Base-by-base conservation (phyloP, 1,284 basidiomycete species). In the Sparassis latifolia region DNA sequence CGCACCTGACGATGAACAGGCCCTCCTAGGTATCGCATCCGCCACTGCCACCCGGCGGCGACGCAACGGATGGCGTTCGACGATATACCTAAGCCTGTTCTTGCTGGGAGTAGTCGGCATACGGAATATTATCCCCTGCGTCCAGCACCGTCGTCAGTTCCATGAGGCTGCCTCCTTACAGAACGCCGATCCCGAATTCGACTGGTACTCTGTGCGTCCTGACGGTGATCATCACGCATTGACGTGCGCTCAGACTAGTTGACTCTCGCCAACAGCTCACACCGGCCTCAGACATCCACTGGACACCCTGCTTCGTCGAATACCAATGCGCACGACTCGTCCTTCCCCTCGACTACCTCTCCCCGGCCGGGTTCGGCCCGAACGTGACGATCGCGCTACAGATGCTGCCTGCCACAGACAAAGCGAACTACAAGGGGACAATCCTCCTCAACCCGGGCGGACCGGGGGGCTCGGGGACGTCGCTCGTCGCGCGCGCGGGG, bases 381-480 rank as follows among this genome's bases (percentile, higher is more conserved):
- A 60, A 60, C 20, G 69, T 66, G 0, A 60, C 63, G 20, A 70
- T 75, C 46, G 72, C 74, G 0, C 51, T 75, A 10, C 59, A 54
- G 32, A 54, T 61, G 53, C 62, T 69, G 20, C 67, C 64, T 0
- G 58, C 52, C 12, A 43, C 62, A 42, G 35, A 56, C 33, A 51
- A 51, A 39, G 37, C 60, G 51, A 58, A 68, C 37, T 76, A 76
- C 55, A 64, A 66, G 29, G 76, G 77, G 0, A 72, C 75, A 0
- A 62, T 79, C 27, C 61, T 78, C 2, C 61, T 78, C 58, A 80
- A 80, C 52, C 78, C 78, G 0, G 77, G 77, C 1, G 77, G 78
- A 1, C 77, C 77, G 5, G 77, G 77, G 2, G 75, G 70, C 2
- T 71, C 72, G 48, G 77, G 77, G 10, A 69, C 77, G 3, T 56